Conservation (phyloP, 495 filamentous ascomycete genomes). For the Melanomma pulvis-pyrius region DNA sequence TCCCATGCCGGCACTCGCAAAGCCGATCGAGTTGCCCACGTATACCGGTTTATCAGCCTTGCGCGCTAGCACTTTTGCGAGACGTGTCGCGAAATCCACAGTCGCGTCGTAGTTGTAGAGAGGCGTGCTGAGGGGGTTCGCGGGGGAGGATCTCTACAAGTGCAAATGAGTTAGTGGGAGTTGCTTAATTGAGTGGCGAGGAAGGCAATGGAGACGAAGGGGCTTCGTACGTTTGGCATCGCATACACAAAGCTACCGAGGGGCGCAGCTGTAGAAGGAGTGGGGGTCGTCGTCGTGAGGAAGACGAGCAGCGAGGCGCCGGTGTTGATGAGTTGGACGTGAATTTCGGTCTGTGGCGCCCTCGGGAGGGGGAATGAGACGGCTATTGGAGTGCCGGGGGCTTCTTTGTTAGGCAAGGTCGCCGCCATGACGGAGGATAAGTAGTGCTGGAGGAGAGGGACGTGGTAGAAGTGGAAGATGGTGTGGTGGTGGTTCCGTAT, state of each 20-base stretch:
- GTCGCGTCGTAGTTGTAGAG: conserved; percentile 74
- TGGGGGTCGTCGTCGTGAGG: conserved; percentile 69
- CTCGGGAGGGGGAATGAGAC: conserved; percentile 78
- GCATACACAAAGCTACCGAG: conserved; percentile 90
- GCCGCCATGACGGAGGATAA: conserved; percentile 24
- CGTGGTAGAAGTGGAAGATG: neutral
- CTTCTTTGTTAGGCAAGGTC: neutral
- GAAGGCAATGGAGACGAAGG: neutral
- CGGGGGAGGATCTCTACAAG: conserved; percentile 56
- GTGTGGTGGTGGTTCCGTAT: neutral
- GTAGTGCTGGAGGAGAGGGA: neutral
- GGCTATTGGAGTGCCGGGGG: conserved; percentile 56
- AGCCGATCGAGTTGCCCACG: conserved; percentile 76
- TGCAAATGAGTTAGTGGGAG: conserved; percentile 9
- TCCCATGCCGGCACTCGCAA: conserved; percentile 67
- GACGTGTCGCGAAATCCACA: conserved; percentile 80
- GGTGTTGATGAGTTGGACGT: conserved; percentile 73
- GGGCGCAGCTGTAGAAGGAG: conserved; percentile 49
- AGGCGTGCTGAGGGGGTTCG: conserved; percentile 70
- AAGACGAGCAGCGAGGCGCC: conserved; percentile 71
- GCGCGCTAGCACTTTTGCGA: conserved; percentile 79
- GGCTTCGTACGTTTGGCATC: conserved; percentile 74
- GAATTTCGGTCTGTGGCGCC: conserved; percentile 74
- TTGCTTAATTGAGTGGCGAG: neutral
- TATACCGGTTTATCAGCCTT: conserved; percentile 73